These are phyloP conservation scores for Colletotrichum higginsianum DNA, from an alignment of 2,329 filamentous ascomycete species.

Conservation along the genomic window DNA sequence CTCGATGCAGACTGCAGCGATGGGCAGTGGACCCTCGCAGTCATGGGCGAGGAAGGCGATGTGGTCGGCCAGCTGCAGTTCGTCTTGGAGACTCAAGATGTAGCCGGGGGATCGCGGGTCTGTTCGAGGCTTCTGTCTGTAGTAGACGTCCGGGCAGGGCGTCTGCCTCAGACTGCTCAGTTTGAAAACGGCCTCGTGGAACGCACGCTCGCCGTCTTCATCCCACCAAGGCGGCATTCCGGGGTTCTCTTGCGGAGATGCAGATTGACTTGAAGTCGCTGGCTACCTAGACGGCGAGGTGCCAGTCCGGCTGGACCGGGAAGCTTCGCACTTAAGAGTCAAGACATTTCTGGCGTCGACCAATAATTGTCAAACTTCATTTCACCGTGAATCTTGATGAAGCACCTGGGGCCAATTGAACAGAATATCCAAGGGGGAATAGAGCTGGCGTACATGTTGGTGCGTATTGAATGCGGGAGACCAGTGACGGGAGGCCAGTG, in stretches of 20 bases:
- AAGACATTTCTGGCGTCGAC: no score
- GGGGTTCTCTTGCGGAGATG: not conserved
- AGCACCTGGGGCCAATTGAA: no score
- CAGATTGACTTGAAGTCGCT: no score
- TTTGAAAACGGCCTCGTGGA: not conserved
- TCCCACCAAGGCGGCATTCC: not conserved
- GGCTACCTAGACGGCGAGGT: no score
- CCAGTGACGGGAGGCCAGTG: no score
- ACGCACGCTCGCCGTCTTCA: not conserved
- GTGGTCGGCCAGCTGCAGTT: not conserved
- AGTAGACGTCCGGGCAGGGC: not conserved
- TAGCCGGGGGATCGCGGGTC: not conserved
- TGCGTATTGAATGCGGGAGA: no score
- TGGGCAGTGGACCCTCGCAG: not conserved
- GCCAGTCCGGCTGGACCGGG: no score
- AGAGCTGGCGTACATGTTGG: no score
- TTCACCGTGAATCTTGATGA: no score
- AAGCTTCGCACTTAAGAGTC: no score
- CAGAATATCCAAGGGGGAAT: no score
- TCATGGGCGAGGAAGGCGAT: not conserved
- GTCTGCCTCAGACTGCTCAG: slow-evolving; percentile 2
- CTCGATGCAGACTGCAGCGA: not conserved
- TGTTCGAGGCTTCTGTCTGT: not conserved
- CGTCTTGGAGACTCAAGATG: not conserved
- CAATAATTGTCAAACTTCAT: no score